Evolutionary conservation across 176 grass and related monocot genomes (phyloP).

Genomic region (Metroxylon sagu): DNA sequence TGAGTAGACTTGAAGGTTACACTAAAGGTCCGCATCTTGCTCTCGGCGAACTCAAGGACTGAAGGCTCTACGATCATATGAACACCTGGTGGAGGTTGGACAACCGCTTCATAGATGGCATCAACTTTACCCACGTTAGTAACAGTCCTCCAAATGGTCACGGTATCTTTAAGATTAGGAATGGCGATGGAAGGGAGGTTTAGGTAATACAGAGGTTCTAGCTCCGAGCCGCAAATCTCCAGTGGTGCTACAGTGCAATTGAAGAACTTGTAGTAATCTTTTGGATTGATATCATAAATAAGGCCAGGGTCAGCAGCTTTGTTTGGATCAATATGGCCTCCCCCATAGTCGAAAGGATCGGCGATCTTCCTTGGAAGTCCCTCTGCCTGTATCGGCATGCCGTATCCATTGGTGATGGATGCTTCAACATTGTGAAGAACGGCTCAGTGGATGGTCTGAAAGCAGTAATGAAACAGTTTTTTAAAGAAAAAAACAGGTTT

Average conservation of each 20-base stretch:
- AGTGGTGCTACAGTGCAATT: constrained; percentile 11
- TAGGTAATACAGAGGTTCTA: constrained; percentile 17
- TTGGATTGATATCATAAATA: constrained; percentile 41
- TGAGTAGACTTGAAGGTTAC: constrained; percentile 14
- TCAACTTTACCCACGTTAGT: constrained; percentile 45
- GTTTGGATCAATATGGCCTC: constrained; percentile 35
- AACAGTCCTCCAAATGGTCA: constrained; percentile 27
- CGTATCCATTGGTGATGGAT: constrained; percentile 19
- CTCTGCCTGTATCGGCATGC: constrained; percentile 40
- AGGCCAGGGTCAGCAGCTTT: constrained; percentile 43
- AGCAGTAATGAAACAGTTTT: too few relatives aligned
- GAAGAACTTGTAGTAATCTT: constrained; percentile 43
- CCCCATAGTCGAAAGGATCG: constrained; percentile 66
- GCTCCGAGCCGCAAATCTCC: constrained; percentile 4
- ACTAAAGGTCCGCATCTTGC: constrained; percentile 24
- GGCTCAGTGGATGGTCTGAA: constrained; percentile 4
- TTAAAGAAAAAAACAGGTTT: too few relatives aligned
- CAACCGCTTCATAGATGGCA: constrained; percentile 22
- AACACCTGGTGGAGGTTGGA: constrained; percentile 28
- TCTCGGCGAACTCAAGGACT: constrained; percentile 15
- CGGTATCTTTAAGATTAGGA: constrained; percentile 31
- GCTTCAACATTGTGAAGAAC: constrained; percentile 20
- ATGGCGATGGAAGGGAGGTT: constrained; percentile 51
- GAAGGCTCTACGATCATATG: constrained; percentile 17
- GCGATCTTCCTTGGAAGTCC: constrained; percentile 37